phyloP scores from a whole-genome alignment of 2,329 filamentous ascomycete genomes.

The Rachicladosporium sp. region DNA sequence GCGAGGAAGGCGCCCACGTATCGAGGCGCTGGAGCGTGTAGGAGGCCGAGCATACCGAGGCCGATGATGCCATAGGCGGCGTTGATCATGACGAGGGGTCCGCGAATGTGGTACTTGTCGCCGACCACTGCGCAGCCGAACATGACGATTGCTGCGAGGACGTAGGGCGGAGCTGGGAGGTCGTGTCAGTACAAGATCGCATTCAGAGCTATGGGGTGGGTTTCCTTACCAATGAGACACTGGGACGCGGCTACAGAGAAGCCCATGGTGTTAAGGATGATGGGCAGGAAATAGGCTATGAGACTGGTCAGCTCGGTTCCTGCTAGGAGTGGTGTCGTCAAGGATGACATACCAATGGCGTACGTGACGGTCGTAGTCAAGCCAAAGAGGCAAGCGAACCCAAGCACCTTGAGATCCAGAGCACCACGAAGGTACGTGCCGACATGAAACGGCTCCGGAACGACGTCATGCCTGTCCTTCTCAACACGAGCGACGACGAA shows the following conservation, averaged over 20 bases:
- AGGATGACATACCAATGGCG: slow-evolving; percentile 35
- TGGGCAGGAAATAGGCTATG: slow-evolving; percentile 63
- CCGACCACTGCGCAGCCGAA: slow-evolving; percentile 13
- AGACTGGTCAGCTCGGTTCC: slow-evolving; percentile 49
- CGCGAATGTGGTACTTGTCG: slow-evolving; percentile 12
- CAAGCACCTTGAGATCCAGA: slow-evolving; percentile 42
- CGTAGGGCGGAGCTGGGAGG: slow-evolving; percentile 17
- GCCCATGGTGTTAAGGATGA: slow-evolving; percentile 51
- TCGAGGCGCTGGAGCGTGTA: slow-evolving; percentile 11
- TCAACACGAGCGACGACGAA: slow-evolving; percentile 8
- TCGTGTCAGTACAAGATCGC: too few species aligned
- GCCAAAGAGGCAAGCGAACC: slow-evolving; percentile 42
- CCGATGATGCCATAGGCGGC: slow-evolving; percentile 17
- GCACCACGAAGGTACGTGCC: slow-evolving; percentile 37
- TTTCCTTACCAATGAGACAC: slow-evolving; percentile 45
- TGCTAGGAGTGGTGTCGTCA: slow-evolving; percentile 26
- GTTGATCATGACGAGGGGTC: slow-evolving; percentile 11
- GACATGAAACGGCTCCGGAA: slow-evolving; percentile 5
- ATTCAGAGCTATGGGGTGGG: too few species aligned
- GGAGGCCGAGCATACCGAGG: slow-evolving; percentile 15
- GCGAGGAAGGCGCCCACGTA: slow-evolving; percentile 67
- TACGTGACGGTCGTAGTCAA: slow-evolving; percentile 62
- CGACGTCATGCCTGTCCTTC: slow-evolving; percentile 5
- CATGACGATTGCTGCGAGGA: slow-evolving; percentile 20
- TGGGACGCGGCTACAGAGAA: slow-evolving; percentile 53